A percentile compares a stretch with the other conserved stretches of the same genome.
Conservation (phyloP, 1,284 basidiomycete species). For the Stereum hirsutum region DNA sequence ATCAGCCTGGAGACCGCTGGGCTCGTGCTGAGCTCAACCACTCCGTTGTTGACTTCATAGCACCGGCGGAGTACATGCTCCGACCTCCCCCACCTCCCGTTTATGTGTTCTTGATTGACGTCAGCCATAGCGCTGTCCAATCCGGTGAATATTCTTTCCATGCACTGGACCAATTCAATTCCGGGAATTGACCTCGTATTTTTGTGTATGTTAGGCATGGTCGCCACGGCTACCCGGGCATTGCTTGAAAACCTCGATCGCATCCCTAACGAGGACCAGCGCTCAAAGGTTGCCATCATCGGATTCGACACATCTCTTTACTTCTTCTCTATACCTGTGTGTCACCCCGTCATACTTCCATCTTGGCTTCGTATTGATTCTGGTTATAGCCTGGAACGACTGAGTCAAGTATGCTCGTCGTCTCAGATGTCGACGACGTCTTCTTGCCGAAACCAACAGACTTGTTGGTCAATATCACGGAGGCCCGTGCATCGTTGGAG, state of each 20-base stretch:
- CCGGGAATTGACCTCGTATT: neutral
- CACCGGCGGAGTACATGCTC: slow-evolving; percentile 99
- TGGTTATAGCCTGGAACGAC: slow-evolving; percentile 58
- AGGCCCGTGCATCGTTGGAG: slow-evolving; percentile 79
- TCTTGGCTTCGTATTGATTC: too few relatives aligned
- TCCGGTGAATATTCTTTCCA: slow-evolving; percentile 49
- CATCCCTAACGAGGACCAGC: slow-evolving; percentile 89
- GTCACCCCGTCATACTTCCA: slow-evolving; percentile 17
- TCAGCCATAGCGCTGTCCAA: slow-evolving; percentile 87
- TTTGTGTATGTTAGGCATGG: slow-evolving; percentile 71
- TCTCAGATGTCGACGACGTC: slow-evolving; percentile 94
- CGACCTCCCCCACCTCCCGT: slow-evolving; percentile 96
- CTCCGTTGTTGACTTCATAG: slow-evolving; percentile 92
- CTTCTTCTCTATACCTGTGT: slow-evolving; percentile 87
- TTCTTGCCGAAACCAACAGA: slow-evolving; percentile 97
- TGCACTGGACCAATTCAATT: neutral
- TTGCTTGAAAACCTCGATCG: slow-evolving; percentile 93
- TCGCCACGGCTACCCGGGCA: slow-evolving; percentile 93
- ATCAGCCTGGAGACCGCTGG: slow-evolving; percentile 96
- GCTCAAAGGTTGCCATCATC: slow-evolving; percentile 91
- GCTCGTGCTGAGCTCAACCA: slow-evolving; percentile 89
- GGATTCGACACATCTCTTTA: slow-evolving; percentile 91
- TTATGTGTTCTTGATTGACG: slow-evolving; percentile 96
- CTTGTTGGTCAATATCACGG: slow-evolving; percentile 88
- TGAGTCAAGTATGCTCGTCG: slow-evolving; percentile 93